Percentiles rank a stretch among this genome's conserved stretches.
These are phyloP conservation scores for Sordaria brevicollis DNA, from an alignment of 495 filamentous ascomycete genomes.

Conservation along the genomic window DNA sequence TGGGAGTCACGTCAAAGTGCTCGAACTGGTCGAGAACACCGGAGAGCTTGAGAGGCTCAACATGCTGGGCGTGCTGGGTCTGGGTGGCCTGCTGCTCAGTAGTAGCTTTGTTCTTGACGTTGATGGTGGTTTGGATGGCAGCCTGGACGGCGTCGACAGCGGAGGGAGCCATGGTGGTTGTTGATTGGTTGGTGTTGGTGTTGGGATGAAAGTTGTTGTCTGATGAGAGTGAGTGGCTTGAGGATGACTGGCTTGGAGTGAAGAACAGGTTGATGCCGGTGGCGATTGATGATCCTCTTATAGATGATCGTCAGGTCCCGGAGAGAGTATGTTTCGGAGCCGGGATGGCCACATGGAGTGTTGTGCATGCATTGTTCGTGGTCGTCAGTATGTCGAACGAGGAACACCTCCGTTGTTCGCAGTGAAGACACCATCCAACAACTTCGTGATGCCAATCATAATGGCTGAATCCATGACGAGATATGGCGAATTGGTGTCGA, in stretches of 20 bases:
- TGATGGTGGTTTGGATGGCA: constrained; percentile 4
- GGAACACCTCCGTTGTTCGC: background rate
- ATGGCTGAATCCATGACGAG: background rate
- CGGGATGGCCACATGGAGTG: background rate
- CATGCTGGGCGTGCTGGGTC: background rate
- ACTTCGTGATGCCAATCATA: background rate
- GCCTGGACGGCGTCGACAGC: constrained; percentile 12
- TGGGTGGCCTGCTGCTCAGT: background rate
- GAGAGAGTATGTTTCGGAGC: background rate
- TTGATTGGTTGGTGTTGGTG: background rate
- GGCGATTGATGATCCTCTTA: background rate
- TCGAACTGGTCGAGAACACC: constrained; percentile 48
- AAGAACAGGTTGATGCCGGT: background rate
- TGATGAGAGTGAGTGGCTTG: too few relatives aligned
- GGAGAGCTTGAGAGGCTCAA: constrained; percentile 37
- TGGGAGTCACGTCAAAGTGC: constrained; percentile 55
- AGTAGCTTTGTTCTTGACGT: background rate
- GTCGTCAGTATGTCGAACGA: background rate
- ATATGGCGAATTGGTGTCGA: background rate
- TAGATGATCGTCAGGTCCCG: background rate
- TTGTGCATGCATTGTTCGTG: background rate
- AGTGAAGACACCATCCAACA: background rate
- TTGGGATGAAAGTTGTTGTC: background rate
- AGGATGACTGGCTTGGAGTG: background rate
- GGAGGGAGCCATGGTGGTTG: constrained; percentile 21